These are phyloP conservation scores for Mycena venus DNA, from an alignment of 768 basidiomycete genomes.

Conservation along the genomic window DNA sequence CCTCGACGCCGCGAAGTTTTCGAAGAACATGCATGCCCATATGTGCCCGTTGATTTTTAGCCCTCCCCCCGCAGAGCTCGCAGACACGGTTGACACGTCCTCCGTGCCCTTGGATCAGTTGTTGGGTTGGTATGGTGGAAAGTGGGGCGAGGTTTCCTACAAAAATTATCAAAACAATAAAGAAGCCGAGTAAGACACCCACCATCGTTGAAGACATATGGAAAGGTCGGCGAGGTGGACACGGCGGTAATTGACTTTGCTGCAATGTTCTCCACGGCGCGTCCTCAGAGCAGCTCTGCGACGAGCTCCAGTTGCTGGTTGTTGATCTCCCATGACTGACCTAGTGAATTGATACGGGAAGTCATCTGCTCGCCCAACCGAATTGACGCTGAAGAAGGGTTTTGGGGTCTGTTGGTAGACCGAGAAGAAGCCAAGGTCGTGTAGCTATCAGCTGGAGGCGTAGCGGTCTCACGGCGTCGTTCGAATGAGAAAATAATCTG, in stretches of 20 bases:
- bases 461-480: too few species aligned
- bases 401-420: too few species aligned
- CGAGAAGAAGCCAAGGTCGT: too few species aligned
- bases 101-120: not conserved
- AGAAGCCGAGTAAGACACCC: too few species aligned
- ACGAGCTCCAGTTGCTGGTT: too few species aligned
- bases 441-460: too few species aligned
- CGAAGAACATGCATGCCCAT: not conserved
- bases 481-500: too few species aligned
- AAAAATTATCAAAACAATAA: not conserved
- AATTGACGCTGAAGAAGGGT: too few species aligned
- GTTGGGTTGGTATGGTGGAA: not conserved
- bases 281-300: too few species aligned
- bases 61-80: not conserved
- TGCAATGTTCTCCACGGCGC: not conserved
- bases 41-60: not conserved
- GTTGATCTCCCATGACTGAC: too few species aligned
- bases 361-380: not conserved
- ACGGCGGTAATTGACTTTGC: not conserved
- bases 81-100: not conserved
- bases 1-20: not conserved
- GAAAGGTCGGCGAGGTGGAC: not conserved
- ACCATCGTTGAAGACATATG: not conserved
- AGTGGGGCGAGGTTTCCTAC: not conserved
- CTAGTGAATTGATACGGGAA: conserved; percentile 7